Evolutionary conservation across 1,139 yeast genomes (phyloP), one percentile per base, ranked within the genome.

Genomic region (Pneumocystis jirovecii): DNA sequence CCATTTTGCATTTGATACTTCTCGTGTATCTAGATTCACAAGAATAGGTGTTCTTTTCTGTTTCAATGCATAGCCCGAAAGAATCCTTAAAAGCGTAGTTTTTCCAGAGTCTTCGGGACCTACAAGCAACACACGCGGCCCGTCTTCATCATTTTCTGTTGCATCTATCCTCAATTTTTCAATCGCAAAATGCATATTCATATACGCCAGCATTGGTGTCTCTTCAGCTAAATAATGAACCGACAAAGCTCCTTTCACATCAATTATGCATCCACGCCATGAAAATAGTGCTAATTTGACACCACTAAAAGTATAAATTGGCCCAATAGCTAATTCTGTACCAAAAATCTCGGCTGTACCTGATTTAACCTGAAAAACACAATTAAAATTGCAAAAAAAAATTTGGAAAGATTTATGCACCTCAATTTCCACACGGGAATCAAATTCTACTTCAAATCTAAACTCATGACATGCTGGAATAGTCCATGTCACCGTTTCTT

Each of bases 311-410:
- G 80, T 74, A 70, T 87, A 81, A 34, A 85, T 87, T 0, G 82
- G 80, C 68, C 87, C 89, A 45, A 80, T 77, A 1, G 97, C 89
- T 44, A 93, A 80, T 73, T 93, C 98, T 1, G 97, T 89, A 34
- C 98, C 98, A 76, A 87, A 89, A 25, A 91, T 81, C 75, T 93
- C 98, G 1, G 89, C 96, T 1, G 85, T 80, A 1, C 98, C 98
- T 7, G 79, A 77, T 29, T 61, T 44, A 50, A 65, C 64, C 39
- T 63, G n/a, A 35, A n/a, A 35, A 39, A 19, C 3, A 5, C 15
- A n/a, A 10, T 63, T 21, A 60, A 50, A 39, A 63, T 7, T n/a
- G n/a, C 12, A 29, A 7, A 15, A 6, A 8, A 15, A 6, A 19
- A 44, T 17, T 59, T 66, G 17, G 15, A 60, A 40, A 34, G 19